These are phyloP conservation scores for Nemania sp. DNA, from an alignment of 2,329 filamentous ascomycete species.

Conservation along the genomic window DNA sequence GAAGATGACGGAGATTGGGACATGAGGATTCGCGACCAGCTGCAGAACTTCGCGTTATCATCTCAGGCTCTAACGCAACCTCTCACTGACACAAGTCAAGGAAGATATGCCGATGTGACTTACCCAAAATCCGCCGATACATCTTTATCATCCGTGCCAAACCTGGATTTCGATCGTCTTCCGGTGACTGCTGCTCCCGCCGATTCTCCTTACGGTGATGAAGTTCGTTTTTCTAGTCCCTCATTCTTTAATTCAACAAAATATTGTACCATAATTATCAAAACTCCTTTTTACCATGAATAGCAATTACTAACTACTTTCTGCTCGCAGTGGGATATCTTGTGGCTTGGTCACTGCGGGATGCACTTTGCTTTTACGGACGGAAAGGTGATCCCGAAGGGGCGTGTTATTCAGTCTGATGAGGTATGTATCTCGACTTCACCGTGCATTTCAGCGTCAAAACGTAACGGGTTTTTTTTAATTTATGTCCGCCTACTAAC, in stretches of 20 bases:
- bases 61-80: constrained; percentile 27
- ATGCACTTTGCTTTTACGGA: constrained; percentile 37
- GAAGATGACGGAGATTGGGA: constrained; percentile 56
- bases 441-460: not conserved
- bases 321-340: constrained; percentile 57
- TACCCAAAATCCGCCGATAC: constrained; percentile 24
- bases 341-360: constrained; percentile 56
- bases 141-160: not conserved
- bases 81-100: constrained; percentile 10
- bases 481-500: not conserved
- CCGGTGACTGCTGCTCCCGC: constrained; percentile 4
- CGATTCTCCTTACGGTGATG: constrained; percentile 44
- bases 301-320: no score
- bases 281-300: no score
- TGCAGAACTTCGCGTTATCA: constrained; percentile 37
- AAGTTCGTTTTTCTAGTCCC: no score
- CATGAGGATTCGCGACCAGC: constrained; percentile 45
- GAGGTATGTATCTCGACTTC: not conserved
- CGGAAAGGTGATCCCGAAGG: constrained; percentile 32
- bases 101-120: constrained; percentile 31
- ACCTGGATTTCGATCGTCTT: constrained; percentile 3
- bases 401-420: constrained; percentile 37
- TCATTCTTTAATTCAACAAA: no score
- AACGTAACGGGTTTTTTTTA: not conserved
- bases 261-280: no score